phyloP scores from a whole-genome alignment of 495 filamentous ascomycete genomes.

The Penicillium turbatum region DNA sequence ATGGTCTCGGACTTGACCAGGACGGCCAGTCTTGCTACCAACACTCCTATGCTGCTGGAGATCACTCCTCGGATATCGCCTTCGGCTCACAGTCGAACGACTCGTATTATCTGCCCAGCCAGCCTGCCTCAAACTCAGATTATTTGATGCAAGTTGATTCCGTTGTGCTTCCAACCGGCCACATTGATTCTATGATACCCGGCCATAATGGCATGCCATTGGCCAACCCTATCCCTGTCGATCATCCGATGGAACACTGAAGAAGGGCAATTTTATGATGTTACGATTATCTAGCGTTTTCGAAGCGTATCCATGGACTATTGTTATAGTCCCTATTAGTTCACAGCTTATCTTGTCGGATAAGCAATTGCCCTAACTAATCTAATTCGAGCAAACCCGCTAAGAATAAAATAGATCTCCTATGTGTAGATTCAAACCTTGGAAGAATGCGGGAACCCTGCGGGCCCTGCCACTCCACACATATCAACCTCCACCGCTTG shows the following conservation, averaged over 20 bases:
- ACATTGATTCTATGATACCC: slow-evolving; percentile 32
- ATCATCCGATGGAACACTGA: slow-evolving; percentile 27
- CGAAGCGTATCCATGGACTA: neutral
- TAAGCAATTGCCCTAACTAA: no score
- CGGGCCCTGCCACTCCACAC: no score
- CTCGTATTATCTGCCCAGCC: slow-evolving; percentile 5
- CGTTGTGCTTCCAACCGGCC: neutral
- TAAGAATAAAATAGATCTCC: no score
- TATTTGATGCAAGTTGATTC: slow-evolving; percentile 28
- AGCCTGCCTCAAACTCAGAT: slow-evolving; percentile 19
- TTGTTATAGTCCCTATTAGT: neutral
- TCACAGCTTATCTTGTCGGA: neutral
- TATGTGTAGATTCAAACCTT: no score
- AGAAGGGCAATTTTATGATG: neutral
- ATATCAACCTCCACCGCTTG: no score
- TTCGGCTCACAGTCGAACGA: slow-evolving; percentile 7
- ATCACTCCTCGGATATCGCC: neutral
- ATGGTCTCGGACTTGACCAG: slow-evolving; percentile 41
- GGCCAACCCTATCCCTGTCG: slow-evolving; percentile 35
- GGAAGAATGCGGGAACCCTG: no score
- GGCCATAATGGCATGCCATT: slow-evolving; percentile 30
- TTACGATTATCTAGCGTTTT: slow-evolving; percentile 5
- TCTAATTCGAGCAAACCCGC: no score
- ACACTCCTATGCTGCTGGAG: slow-evolving; percentile 13
- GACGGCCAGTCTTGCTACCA: slow-evolving; percentile 17